Evolutionary conservation across 257 asterid genomes (phyloP), one percentile per base, ranked within the genome.

Genomic region (Jacaranda mimosifolia): DNA sequence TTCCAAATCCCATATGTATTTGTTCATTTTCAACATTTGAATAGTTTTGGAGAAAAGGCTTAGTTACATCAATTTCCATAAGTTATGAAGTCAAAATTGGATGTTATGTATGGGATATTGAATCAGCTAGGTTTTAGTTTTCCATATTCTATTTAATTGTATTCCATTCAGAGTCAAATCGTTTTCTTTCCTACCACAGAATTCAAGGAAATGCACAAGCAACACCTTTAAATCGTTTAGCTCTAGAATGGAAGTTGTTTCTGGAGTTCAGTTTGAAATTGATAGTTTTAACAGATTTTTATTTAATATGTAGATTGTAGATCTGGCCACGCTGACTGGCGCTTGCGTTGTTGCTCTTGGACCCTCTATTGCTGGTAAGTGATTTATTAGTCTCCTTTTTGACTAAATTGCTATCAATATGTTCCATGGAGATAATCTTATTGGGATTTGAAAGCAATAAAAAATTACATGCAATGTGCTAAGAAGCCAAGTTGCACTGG

Each of bases 301-400:
- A 11, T 46, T 69, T 69, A 13, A 70, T 75, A 14, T 26, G 87
- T 85, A 93, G 98, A 94, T 96, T 4, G 89, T 96, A 80, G 99
- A 96, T 83, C 89, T 96, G 79, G 97, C 99, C 60, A 93, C 99
- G 32, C 82, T 96, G 70, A 96, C 99, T 38, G 99, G 99, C 46
- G 98, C 99, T 19, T 91, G 98, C 10, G 53, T 92, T 13, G 85
- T 96, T 72, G 99, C 99, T 74, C 98, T 96, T 85, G 98, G 99
- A 38, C 97, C 97, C 75, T 89, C 99, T 78, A 87, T 96, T 83
- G 98, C 97, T 40, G 99, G 99, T 96, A 76, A n/a, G 74, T 35
- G 48, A 63, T 63, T 21, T 82, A 18, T 42, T 11, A n/a, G 11
- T 62, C 4, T 26, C 39, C n/a, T 53, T 56, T n/a, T 17, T 58